phyloP scores from a whole-genome alignment of 139 green algal genomes.

The Asterochloris sp. region DNA sequence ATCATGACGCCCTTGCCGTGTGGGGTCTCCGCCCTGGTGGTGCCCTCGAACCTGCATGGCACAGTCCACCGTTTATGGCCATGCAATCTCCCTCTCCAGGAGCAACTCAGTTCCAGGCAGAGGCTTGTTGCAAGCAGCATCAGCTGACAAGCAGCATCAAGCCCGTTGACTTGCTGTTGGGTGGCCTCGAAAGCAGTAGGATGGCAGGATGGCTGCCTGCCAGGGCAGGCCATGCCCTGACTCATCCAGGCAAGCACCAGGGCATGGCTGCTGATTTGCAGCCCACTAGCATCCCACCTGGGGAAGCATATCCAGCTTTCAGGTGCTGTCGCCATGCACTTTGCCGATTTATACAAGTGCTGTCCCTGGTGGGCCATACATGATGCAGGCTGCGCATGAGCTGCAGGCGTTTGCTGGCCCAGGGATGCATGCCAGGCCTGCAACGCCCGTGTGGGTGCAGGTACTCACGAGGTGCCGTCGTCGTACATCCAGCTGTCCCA shows the following conservation, averaged over 20 bases:
- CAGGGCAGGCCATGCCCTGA: conserved; percentile 3
- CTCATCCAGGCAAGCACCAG: not conserved
- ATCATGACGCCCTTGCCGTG: conserved; percentile 82
- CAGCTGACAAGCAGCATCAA: not conserved
- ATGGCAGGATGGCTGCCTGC: not conserved
- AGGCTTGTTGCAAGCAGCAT: not conserved
- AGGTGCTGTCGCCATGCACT: too few relatives aligned
- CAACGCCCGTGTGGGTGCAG: not conserved
- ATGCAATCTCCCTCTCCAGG: not conserved
- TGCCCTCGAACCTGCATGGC: conserved; percentile 79
- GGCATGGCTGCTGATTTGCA: too few relatives aligned
- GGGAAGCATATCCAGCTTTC: too few relatives aligned
- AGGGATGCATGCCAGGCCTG: not conserved
- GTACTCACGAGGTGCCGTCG: conserved; percentile 85
- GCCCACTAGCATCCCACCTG: too few relatives aligned
- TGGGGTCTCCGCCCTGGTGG: conserved; percentile 66
- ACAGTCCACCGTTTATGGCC: not conserved
- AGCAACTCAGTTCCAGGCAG: not conserved
- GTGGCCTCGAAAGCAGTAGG: not conserved
- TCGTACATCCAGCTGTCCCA: conserved; percentile 86
- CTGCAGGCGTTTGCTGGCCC: not conserved
- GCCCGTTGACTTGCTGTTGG: not conserved
- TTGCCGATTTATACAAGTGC: too few relatives aligned
- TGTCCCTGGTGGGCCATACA: too few relatives aligned
- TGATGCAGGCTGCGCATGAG: not conserved